Conservation (phyloP, 768 basidiomycete genomes). For the Sporobolomyces phaffii region DNA sequence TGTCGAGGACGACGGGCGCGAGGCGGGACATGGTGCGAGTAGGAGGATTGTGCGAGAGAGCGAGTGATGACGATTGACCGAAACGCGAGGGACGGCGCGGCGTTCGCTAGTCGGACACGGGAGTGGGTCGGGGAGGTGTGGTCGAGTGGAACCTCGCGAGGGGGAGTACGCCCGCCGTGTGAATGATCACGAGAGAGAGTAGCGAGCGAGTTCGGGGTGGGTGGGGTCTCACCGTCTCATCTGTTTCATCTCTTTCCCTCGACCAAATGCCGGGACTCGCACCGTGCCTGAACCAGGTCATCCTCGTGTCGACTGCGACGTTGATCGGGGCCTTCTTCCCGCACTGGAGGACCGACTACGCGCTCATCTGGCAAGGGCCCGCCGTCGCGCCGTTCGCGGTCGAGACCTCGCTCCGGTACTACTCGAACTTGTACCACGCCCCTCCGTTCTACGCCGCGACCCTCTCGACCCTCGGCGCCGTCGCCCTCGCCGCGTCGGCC, state of each 20-base stretch:
- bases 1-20: slow-evolving; percentile 94
- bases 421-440: slow-evolving; percentile 14
- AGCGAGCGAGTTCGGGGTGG: too few species aligned
- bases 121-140: too few species aligned
- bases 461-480: neutral
- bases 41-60: too few species aligned
- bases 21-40: slow-evolving; percentile 64
- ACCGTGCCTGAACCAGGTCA: slow-evolving; percentile 6
- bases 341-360: slow-evolving; percentile 23
- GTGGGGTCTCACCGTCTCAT: too few species aligned
- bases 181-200: too few species aligned
- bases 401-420: slow-evolving; percentile 23
- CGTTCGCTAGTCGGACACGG: too few species aligned
- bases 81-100: neutral
- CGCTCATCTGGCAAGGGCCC: slow-evolving; percentile 27
- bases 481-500: neutral
- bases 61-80: neutral
- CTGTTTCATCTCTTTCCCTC: too few species aligned
- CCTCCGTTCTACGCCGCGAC: slow-evolving; percentile 19
- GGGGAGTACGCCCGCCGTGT: too few species aligned
- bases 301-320: slow-evolving; percentile 9
- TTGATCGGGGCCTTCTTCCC: slow-evolving; percentile 30
- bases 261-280: neutral
- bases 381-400: neutral
- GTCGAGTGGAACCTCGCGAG: too few species aligned